Evolutionary conservation across 768 basidiomycete genomes (phyloP), one percentile per base, ranked within the genome.

Genomic region (Pleurotus cornucopiae): DNA sequence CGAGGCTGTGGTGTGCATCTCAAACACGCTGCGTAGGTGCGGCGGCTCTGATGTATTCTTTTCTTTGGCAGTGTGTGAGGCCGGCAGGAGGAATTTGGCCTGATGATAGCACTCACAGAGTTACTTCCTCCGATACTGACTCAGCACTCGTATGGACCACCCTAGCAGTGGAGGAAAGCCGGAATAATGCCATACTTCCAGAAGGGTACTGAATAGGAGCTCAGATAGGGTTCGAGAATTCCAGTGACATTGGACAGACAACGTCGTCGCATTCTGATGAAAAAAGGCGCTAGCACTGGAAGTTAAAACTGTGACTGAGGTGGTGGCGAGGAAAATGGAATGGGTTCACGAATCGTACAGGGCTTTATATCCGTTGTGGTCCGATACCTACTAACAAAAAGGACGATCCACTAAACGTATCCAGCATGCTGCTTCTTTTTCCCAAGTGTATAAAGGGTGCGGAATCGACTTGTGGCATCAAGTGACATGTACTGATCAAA

Each of bases 121-220:
- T 40, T 53, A 53, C 51, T 53, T 53, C 51, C 21, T 23, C 51
- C 51, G 51, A 53, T 53, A 39, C 14, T 18, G 13, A 26, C 39
- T 41, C 38, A 25, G 51, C n/a, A 53, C 21, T 13, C 30, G 30
- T 34, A 11, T 34, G 30, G 30, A 34, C 51, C 23, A 34, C 51
- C 41, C 41, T 44, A 44, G 13, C 20, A 44, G 41, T 38, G 38
- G 51, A 53, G 51, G 51, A 53, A 53, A 40, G 37, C 39, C 37
- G 39, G 38, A 21, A 23, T 41, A 40, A 41, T 53, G 18, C 14
- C 37, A 39, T 40, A 53, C 51, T 53, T 53, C 51, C 39, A 41
- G 51, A 53, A 53, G 51, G 21, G n/a, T 53, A 14, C 5, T 53
- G 51, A 53, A 53, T 53, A 53, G 51, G 51, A 41, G 51, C 51